Conservation (phyloP, 2,329 filamentous ascomycete genomes). For the Fusarium penzigii region DNA sequence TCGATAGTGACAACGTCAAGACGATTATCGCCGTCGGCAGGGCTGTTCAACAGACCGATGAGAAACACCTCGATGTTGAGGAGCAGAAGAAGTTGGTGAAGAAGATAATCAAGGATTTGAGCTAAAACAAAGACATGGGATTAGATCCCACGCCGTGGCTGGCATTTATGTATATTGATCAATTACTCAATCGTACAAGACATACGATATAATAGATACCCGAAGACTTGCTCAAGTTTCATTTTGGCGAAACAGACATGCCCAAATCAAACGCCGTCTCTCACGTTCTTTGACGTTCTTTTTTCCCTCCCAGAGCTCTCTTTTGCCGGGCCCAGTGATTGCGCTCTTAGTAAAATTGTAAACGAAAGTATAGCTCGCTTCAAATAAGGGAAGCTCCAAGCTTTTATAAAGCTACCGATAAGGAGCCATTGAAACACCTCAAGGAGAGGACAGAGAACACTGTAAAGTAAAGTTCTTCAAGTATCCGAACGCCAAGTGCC, state of each 20-base stretch:
- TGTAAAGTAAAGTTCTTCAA: background rate
- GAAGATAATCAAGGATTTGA: conserved; percentile 62
- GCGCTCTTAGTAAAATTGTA: background rate
- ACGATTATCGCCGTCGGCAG: conserved; percentile 77
- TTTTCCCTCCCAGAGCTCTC: conserved; percentile 13
- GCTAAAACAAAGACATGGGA: conserved; percentile 33
- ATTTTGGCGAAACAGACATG: conserved; percentile 17
- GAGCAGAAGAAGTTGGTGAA: conserved; percentile 71
- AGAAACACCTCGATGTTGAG: conserved; percentile 61
- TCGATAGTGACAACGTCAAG: conserved; percentile 74
- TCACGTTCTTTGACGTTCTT: conserved; percentile 14
- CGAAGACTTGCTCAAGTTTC: conserved; percentile 19
- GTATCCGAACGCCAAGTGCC: conserved; percentile 5
- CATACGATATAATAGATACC: conserved; percentile 29
- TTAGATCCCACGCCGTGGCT: conserved; percentile 12
- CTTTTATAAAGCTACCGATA: background rate
- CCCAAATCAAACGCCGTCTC: conserved; percentile 26
- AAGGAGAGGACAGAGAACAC: too few species aligned
- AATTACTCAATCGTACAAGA: conserved; percentile 21
- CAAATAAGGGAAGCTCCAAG: background rate
- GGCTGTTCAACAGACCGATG: conserved; percentile 77
- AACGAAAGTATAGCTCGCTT: background rate
- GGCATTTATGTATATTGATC: conserved; percentile 22
- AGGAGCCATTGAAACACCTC: background rate
- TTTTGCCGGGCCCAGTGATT: conserved; percentile 9